phyloP scores from a whole-genome alignment of 345 rosid species.

The Lagerstroemia speciosa region DNA sequence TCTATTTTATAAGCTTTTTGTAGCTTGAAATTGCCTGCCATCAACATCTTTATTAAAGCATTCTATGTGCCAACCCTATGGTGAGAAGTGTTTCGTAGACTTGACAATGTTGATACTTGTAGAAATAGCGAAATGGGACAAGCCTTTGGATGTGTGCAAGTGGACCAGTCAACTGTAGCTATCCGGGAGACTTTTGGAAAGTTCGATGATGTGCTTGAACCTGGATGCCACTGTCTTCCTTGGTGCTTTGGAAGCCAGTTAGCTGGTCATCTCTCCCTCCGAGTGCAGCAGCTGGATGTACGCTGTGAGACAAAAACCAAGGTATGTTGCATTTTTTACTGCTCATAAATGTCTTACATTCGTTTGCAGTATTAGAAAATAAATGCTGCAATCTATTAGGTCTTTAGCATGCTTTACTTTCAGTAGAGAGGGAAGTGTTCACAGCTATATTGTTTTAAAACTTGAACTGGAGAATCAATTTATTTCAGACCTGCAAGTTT shows the following conservation, averaged over 20 bases:
- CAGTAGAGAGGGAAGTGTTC: neutral
- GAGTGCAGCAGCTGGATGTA: conserved; percentile 75
- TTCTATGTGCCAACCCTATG: neutral
- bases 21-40: no score
- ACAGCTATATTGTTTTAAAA: neutral
- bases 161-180: conserved; percentile 70
- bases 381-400: neutral
- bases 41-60: no score
- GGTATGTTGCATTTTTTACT: conserved; percentile 26
- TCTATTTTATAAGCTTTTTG: no score
- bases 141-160: conserved; percentile 18
- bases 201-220: conserved; percentile 58
- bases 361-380: neutral
- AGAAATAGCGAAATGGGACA: no score
- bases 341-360: no score
- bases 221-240: conserved; percentile 79
- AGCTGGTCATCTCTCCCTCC: conserved; percentile 57
- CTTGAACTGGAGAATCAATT: neutral
- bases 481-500: neutral
- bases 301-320: conserved; percentile 84
- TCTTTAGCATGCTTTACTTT: neutral
- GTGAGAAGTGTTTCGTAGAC: neutral
- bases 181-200: conserved; percentile 64
- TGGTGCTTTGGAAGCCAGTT: conserved; percentile 65
- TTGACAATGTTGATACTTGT: no score